Evolutionary conservation across 768 basidiomycete species (phyloP).

Genomic region (Ephemerocybe angulata): DNA sequence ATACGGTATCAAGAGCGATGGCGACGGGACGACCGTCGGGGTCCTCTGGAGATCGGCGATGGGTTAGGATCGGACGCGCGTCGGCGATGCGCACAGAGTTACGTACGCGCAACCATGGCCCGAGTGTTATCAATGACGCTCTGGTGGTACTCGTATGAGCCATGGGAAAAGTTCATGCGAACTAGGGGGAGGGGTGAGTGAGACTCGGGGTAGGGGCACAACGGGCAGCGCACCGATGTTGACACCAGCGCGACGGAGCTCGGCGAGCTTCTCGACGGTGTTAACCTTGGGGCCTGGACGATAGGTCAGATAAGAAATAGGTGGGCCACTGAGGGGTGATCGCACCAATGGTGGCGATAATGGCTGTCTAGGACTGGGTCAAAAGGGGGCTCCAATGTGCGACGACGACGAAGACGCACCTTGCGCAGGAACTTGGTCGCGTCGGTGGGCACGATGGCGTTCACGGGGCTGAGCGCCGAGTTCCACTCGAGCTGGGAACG

Average conservation of each 20-base stretch:
- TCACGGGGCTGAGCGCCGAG: slow-evolving; percentile 71
- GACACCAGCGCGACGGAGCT: slow-evolving; percentile 87
- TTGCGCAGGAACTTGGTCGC: slow-evolving; percentile 88
- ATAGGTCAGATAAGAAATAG: slow-evolving; percentile 9
- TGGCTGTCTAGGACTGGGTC: slow-evolving; percentile 65
- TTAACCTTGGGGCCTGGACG: slow-evolving; percentile 88
- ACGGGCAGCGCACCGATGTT: slow-evolving; percentile 80
- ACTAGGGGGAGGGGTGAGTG: slow-evolving; percentile 47
- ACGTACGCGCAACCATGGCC: slow-evolving; percentile 73
- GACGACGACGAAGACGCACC: slow-evolving; percentile 42
- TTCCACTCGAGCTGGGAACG: slow-evolving; percentile 92
- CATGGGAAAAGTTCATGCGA: slow-evolving; percentile 99
- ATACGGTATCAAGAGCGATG: slow-evolving; percentile 94
- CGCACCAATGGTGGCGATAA: slow-evolving; percentile 96
- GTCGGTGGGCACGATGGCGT: slow-evolving; percentile 67
- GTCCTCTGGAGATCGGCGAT: slow-evolving; percentile 42
- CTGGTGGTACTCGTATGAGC: slow-evolving; percentile 97
- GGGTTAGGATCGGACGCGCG: slow-evolving; percentile 5
- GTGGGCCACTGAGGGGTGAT: slow-evolving; percentile 5
- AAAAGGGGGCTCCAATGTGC: slow-evolving; percentile 1
- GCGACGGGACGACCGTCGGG: slow-evolving; percentile 87
- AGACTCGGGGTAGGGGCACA: not conserved
- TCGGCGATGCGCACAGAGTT: not conserved
- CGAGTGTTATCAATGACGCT: slow-evolving; percentile 98
- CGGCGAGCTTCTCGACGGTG: slow-evolving; percentile 78